These are phyloP conservation scores for Akanthomyces muscarius DNA, from an alignment of 2,329 filamentous ascomycete genomes.

Conservation along the genomic window DNA sequence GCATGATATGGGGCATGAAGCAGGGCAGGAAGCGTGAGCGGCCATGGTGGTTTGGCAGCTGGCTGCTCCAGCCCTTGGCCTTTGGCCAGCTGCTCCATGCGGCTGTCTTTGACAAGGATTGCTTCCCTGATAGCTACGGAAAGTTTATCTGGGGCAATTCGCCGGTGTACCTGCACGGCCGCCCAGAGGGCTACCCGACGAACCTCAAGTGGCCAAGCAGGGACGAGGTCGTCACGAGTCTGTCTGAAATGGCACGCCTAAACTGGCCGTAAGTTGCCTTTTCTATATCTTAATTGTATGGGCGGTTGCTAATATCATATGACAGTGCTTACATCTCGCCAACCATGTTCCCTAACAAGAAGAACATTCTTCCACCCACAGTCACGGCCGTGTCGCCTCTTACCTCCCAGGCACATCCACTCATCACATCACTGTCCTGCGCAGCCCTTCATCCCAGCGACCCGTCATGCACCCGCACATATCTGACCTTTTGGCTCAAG, in stretches of 20 bases:
- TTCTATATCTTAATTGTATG: neutral
- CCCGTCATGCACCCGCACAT: conserved; percentile 83
- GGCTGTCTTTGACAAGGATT: conserved; percentile 72
- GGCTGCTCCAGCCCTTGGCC: conserved; percentile 73
- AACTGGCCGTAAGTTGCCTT: conserved; percentile 69
- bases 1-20: conserved; percentile 60
- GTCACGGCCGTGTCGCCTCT: conserved; percentile 71
- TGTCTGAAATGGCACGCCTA: conserved; percentile 75
- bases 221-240: conserved; percentile 72
- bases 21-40: conserved; percentile 51
- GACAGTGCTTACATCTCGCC: conserved; percentile 72
- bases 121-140: conserved; percentile 49
- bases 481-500: conserved; percentile 80
- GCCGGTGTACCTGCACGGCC: conserved; percentile 70
- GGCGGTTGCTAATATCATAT: conserved; percentile 14
- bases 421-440: conserved; percentile 81
- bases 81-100: conserved; percentile 74
- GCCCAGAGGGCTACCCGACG: conserved; percentile 65
- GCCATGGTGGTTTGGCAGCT: conserved; percentile 82
- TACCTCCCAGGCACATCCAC: conserved; percentile 78
- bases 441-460: conserved; percentile 83
- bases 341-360: conserved; percentile 73
- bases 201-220: conserved; percentile 69
- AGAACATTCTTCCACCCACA: conserved; percentile 59
- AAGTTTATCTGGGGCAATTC: conserved; percentile 65